Evolutionary conservation across 495 filamentous ascomycete genomes (phyloP).

Genomic region (Lasiosphaeria miniovina): DNA sequence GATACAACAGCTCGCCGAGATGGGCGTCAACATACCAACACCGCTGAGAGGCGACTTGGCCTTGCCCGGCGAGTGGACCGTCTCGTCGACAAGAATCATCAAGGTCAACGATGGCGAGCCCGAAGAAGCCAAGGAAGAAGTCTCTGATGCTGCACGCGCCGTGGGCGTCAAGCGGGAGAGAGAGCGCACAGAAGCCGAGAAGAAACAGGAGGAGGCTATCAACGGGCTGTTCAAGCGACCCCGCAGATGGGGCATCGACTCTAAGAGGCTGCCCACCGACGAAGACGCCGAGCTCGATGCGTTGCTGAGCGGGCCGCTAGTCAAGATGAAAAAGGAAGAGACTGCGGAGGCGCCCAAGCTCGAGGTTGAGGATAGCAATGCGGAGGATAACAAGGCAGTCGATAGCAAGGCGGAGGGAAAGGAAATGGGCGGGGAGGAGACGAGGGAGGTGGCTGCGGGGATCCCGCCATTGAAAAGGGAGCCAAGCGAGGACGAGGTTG

Average conservation of each 20-base stretch:
- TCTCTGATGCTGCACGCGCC: slow-evolving; percentile 44
- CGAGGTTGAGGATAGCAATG: slow-evolving; percentile 38
- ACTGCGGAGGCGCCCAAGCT: slow-evolving; percentile 31
- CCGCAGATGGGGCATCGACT: slow-evolving; percentile 72
- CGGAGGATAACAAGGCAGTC: background rate
- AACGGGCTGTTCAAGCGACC: slow-evolving; percentile 53
- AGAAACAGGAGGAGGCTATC: slow-evolving; percentile 59
- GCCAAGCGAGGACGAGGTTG: slow-evolving; percentile 20
- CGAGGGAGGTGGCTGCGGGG: no score
- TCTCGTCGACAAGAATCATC: slow-evolving; percentile 55
- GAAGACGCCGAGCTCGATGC: slow-evolving; percentile 68
- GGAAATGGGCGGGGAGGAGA: background rate
- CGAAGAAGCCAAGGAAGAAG: slow-evolving; percentile 19
- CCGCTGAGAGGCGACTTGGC: slow-evolving; percentile 77
- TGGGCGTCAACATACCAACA: slow-evolving; percentile 84
- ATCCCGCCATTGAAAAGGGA: slow-evolving; percentile 16
- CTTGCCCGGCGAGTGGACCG: slow-evolving; percentile 87
- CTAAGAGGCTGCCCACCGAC: slow-evolving; percentile 62
- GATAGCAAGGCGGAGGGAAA: background rate
- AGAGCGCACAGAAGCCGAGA: slow-evolving; percentile 60
- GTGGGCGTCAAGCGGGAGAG: slow-evolving; percentile 68
- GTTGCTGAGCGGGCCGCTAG: slow-evolving; percentile 54
- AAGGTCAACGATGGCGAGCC: slow-evolving; percentile 23
- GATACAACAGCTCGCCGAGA: slow-evolving; percentile 77
- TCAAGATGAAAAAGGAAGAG: slow-evolving; percentile 33